Evolutionary conservation across 139 green algal species (phyloP), one percentile per base, ranked within the genome.

Genomic region (Auxenochlorella pyrenoidosa): DNA sequence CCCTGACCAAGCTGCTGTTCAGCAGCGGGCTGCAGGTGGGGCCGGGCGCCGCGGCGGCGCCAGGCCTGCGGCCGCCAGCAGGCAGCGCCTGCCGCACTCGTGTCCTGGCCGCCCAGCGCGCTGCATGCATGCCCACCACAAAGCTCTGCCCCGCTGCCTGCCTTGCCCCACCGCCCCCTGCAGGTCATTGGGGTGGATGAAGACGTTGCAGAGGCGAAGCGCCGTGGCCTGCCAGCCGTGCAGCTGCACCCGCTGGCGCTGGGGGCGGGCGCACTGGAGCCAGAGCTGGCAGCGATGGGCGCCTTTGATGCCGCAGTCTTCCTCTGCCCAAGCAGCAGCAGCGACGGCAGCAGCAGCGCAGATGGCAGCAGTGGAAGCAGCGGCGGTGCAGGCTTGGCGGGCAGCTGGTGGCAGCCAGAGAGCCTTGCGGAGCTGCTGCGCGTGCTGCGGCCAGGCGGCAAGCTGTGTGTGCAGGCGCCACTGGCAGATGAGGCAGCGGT

Each of bases 1-100:
- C 86, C 3, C 84, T 96, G 19, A 96, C 93, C 38, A 96, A 96
- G 91, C 90, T 95, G 84, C 88, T 96, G 36, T 92, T 93, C n/a
- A 94, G 91, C 72, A 88, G 93, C 58, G 94, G 94, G 16, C 85
- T 96, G 80, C 81, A 90, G 70, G 90, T 92, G 71, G 22, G n/a
- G n/a, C n/a, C n/a, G 87, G 63, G 83, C 15, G 32, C 32, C 71
- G 58, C 47, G 6, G 47, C 10, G 47, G 8, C 10, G 47, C 47
- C 8, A 54, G 47, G 47, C 47, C 47, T 18, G 47, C 47, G 47
- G 8, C 47, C 47, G 10, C 47, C 47, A 54, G 47, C 47, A 18
- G 6, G 47, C 47, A 10, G 6, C 47, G 47, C 47, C 47, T 54
- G 47, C 47, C 47, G n/a, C n/a, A n/a, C 47, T 54, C 47, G 47